A percentile compares a stretch with the other conserved stretches of the same genome.
phyloP scores from a whole-genome alignment of 495 filamentous ascomycete genomes.

The Penicillium macrosclerotiorum region DNA sequence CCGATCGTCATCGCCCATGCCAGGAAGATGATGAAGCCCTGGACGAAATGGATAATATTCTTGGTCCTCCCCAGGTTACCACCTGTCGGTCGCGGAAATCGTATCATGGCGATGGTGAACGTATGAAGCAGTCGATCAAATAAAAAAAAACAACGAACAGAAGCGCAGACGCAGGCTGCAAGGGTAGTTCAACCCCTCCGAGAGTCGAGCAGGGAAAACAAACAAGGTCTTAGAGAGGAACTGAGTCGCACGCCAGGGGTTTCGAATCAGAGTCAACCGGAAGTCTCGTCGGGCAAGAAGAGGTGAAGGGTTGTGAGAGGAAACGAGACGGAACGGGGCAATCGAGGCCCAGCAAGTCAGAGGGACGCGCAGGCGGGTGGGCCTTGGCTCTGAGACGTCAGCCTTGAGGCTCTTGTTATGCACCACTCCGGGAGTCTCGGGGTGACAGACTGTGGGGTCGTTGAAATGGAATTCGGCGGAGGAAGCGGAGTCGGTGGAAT shows the following conservation, averaged over 20 bases:
- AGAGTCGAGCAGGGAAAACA: conserved; percentile 8
- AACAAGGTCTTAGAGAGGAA: too few species aligned
- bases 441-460: too few species aligned
- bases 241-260: too few species aligned
- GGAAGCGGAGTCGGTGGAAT: too few species aligned
- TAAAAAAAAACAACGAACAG: too few species aligned
- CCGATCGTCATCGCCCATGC: conserved; percentile 72
- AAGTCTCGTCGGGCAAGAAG: too few species aligned
- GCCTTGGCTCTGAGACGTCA: conserved; percentile 8
- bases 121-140: background rate
- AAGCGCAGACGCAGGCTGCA: conserved; percentile 18
- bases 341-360: too few species aligned
- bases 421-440: too few species aligned
- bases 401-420: too few species aligned
- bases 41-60: conserved; percentile 50
- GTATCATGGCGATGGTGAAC: conserved; percentile 21
- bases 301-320: background rate
- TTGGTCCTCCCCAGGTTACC: conserved; percentile 45
- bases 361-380: conserved; percentile 3
- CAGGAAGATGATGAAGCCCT: conserved; percentile 67
- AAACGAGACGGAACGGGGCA: background rate
- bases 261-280: too few species aligned
- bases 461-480: too few species aligned
- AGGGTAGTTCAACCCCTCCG: conserved; percentile 21
- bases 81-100: conserved; percentile 28